Conservation (phyloP, 1,284 basidiomycete genomes). For the Trametes sp. region DNA sequence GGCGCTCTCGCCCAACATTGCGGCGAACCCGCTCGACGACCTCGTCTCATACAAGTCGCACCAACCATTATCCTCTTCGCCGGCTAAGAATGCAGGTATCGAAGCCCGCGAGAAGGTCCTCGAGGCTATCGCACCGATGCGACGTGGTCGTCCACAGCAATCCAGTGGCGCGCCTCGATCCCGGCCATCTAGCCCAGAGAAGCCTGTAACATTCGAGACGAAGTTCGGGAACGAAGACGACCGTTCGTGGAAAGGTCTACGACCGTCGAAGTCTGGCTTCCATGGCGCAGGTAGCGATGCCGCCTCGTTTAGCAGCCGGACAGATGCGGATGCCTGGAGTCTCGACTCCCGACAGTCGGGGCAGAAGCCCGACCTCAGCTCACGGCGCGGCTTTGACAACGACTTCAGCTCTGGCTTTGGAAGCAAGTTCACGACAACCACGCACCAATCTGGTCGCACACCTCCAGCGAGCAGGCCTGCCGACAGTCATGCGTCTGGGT, state of each 20-base stretch:
- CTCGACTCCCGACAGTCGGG: constrained; percentile 41
- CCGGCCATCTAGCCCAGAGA: constrained; percentile 51
- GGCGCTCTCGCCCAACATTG: constrained; percentile 39
- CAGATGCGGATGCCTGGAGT: constrained; percentile 56
- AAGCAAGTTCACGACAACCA: constrained; percentile 44
- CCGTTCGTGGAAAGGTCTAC: constrained; percentile 57
- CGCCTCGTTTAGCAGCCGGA: constrained; percentile 27
- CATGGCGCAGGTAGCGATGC: constrained; percentile 41
- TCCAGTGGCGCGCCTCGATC: constrained; percentile 38
- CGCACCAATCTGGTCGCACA: constrained; percentile 16
- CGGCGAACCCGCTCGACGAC: constrained; percentile 50
- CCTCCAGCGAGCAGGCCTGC: constrained; percentile 10
- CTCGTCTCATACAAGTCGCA: constrained; percentile 49
- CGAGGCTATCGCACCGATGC: constrained; percentile 80
- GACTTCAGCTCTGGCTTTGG: constrained; percentile 43
- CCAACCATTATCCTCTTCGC: constrained; percentile 37
- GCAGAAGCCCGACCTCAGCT: constrained; percentile 27
- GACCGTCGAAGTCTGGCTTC: constrained; percentile 47
- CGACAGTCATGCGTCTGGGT: constrained; percentile 18
- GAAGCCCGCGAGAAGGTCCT: constrained; percentile 77
- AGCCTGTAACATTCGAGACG: constrained; percentile 46
- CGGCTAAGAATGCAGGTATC: constrained; percentile 55
- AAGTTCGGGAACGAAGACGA: constrained; percentile 58
- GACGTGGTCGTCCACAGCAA: constrained; percentile 67
- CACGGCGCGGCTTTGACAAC: constrained; percentile 41